These are phyloP conservation scores for Aquilaria yunnanensis DNA, from an alignment of 345 rosid genomes.

Conservation along the genomic window DNA sequence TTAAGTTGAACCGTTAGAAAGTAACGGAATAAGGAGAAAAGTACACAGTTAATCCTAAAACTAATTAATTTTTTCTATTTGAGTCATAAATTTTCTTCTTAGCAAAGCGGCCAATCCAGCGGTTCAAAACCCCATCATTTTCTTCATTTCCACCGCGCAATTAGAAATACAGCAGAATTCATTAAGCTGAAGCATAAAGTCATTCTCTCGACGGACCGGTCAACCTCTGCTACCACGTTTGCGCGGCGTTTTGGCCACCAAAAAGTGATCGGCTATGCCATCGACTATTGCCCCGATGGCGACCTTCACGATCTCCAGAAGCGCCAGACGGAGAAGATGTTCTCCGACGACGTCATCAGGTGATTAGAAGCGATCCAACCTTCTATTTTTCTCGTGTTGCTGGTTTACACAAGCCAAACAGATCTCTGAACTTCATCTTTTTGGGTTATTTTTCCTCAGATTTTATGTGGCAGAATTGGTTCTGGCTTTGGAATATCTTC, in stretches of 20 bases:
- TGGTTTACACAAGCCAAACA: not conserved
- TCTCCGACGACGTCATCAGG: constrained; percentile 71
- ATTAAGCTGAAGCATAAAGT: not conserved
- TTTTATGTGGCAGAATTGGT: constrained; percentile 92
- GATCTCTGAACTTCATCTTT: not conserved
- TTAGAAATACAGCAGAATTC: too few relatives aligned
- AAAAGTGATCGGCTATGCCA: constrained; percentile 70
- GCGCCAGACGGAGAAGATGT: constrained; percentile 72
- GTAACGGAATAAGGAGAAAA: too few relatives aligned
- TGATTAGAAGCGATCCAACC: not conserved
- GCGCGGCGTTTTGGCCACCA: constrained; percentile 57
- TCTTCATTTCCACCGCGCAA: too few relatives aligned
- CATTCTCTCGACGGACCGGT: too few relatives aligned
- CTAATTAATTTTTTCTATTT: too few relatives aligned
- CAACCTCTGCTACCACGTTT: constrained; percentile 54
- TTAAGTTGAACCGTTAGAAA: too few relatives aligned
- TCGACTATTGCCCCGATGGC: constrained; percentile 82
- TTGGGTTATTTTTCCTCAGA: constrained; percentile 21
- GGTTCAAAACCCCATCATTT: not conserved
- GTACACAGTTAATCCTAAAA: too few relatives aligned
- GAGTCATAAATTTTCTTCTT: too few relatives aligned
- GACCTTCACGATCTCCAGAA: constrained; percentile 48
- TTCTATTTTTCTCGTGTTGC: not conserved
- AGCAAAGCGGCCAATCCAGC: too few relatives aligned
- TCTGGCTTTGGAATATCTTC: constrained; percentile 71